Percentiles rank a stretch among this genome's conserved stretches.
Conservation (phyloP, 2,329 filamentous ascomycete genomes). For the Fusarium tanahbumbuense region DNA sequence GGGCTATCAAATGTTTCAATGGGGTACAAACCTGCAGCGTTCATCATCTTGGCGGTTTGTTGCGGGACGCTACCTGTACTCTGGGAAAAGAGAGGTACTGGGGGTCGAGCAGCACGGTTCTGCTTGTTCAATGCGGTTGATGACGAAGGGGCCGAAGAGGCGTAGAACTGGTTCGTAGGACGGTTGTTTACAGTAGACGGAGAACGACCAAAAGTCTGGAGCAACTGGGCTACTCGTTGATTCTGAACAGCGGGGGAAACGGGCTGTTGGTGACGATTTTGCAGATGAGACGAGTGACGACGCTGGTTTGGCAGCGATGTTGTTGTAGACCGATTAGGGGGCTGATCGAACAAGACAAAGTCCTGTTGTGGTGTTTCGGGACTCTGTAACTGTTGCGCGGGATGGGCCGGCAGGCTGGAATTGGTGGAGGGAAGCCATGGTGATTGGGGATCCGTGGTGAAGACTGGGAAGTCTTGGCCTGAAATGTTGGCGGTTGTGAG, state of each 20-base stretch:
- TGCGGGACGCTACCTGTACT: conserved; percentile 65
- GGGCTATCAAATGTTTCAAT: background rate
- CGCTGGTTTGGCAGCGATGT: conserved; percentile 56
- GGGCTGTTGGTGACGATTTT: conserved; percentile 59
- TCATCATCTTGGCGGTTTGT: conserved; percentile 59
- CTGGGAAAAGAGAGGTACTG: conserved; percentile 78
- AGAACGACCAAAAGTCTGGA: conserved; percentile 67
- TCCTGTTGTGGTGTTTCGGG: conserved; percentile 69
- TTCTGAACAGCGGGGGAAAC: conserved; percentile 61
- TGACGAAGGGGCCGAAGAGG: conserved; percentile 73
- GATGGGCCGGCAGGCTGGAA: conserved; percentile 70
- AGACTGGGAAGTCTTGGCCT: conserved; percentile 76
- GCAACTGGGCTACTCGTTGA: conserved; percentile 69
- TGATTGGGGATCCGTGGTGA: conserved; percentile 86
- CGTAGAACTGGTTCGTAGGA: conserved; percentile 73
- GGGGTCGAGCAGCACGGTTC: conserved; percentile 67
- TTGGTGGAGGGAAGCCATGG: conserved; percentile 81
- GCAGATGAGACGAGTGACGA: conserved; percentile 58
- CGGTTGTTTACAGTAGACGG: conserved; percentile 64
- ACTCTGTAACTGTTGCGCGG: conserved; percentile 68
- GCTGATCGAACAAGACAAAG: conserved; percentile 80
- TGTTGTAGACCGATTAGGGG: conserved; percentile 54
- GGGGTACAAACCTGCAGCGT: conserved; percentile 54
- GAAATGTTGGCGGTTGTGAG: conserved; percentile 68
- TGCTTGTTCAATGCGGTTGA: conserved; percentile 68